Base-by-base conservation (phyloP, 2,329 filamentous ascomycete species). In the Stemphylium beticola region DNA sequence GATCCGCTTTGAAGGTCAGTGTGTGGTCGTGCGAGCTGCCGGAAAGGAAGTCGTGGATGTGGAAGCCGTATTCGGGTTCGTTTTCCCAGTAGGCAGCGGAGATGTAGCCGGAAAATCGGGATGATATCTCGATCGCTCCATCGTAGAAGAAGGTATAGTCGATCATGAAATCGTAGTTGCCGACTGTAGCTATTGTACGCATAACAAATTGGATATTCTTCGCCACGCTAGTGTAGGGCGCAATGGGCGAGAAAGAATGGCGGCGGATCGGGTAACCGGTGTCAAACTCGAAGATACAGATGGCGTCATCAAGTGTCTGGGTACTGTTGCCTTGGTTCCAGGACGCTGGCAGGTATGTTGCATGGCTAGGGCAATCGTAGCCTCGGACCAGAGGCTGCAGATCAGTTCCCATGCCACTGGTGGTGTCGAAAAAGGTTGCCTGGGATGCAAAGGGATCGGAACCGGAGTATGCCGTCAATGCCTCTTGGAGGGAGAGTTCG, bases 401-500 rank as follows among this genome's bases (percentile, higher is more conserved):
- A 31, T 77, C 79, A 0, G 77, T 73, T 0, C 81, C 82, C 40
- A 84, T 79, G 10, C 82, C 81, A 50, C 79, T 81, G 41, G 74
- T 78, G 0, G 71, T 74, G 56, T 84, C 82, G 5, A 82, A 74
- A 55, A 81, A 83, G 0, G 77, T 69, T 0, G 77, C 79, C 14
- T 77, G 77, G 1, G 77, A 78, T 60, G 79, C 77, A 2, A 78
- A 65, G 0, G 81, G 82, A 43, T 83, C 80, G 37, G 75, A 76
- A 4, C 80, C 77, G 1, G 81, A 79, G 49, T 84, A 84, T 48
- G 83, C 80, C 1, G 82, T 79, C 7, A 84, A 68, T 0, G 83
- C 82, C 66, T 86, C 83, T 64, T 85, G 81, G 0, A 86, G 69
- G 2, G 79, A 58, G 1, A 86, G 73, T 56, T 86, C 83, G 52